Evolutionary conservation across 2,329 filamentous ascomycete genomes (phyloP).

Genomic region (Paecilomyces variotii): DNA sequence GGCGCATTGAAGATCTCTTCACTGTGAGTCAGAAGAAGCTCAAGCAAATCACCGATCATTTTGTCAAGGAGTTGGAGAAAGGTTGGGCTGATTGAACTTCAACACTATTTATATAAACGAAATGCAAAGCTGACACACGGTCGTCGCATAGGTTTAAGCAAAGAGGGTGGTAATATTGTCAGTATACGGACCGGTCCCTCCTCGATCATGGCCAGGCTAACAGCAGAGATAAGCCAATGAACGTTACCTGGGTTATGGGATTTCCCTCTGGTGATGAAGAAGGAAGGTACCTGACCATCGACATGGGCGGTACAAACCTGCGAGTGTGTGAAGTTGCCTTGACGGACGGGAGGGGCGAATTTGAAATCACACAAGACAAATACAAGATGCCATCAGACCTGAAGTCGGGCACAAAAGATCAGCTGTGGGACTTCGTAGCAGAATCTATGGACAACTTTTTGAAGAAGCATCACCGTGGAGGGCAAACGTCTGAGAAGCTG

Average conservation of each 20-base stretch:
- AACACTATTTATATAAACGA: conserved; percentile 3
- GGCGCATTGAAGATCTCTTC: conserved; percentile 69
- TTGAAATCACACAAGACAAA: conserved; percentile 79
- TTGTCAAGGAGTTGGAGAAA: conserved; percentile 71
- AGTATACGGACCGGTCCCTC: conserved; percentile 29
- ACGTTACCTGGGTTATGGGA: conserved; percentile 81
- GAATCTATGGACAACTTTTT: conserved; percentile 76
- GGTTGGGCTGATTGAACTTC: conserved; percentile 39
- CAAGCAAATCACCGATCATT: conserved; percentile 80
- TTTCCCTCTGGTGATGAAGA: conserved; percentile 72
- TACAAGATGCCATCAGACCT: conserved; percentile 78
- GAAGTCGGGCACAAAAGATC: conserved; percentile 67
- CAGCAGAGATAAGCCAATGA: conserved; percentile 67
- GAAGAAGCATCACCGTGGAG: conserved; percentile 58
- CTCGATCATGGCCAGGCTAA: not conserved
- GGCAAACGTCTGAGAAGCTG: conserved; percentile 35
- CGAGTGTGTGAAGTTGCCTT: conserved; percentile 80
- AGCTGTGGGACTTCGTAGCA: conserved; percentile 82
- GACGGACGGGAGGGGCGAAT: conserved; percentile 68
- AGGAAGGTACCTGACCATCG: conserved; percentile 71
- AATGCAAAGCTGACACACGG: not conserved
- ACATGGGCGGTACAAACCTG: conserved; percentile 87
- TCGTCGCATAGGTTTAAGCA: conserved; percentile 52
- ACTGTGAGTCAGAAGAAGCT: conserved; percentile 64
- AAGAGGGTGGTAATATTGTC: conserved; percentile 79